Percentiles rank a stretch among this genome's conserved stretches.
phyloP scores from a whole-genome alignment of 2,329 filamentous ascomycete genomes.

The Fusarium globosum region DNA sequence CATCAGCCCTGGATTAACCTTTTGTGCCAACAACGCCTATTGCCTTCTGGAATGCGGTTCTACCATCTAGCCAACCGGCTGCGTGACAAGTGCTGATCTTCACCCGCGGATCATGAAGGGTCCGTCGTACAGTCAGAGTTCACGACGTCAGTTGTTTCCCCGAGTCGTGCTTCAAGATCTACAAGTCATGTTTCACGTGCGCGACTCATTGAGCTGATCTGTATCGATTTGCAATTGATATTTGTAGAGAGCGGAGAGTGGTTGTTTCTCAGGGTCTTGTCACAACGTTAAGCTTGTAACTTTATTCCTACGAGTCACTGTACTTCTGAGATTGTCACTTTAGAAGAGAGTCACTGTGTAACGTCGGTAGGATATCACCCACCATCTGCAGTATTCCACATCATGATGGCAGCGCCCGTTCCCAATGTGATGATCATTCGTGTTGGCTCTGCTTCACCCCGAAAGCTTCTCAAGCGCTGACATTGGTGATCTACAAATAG shows the following conservation, averaged over 20 bases:
- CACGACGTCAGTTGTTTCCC: constrained; percentile 25
- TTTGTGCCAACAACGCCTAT: not conserved
- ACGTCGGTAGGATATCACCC: not conserved
- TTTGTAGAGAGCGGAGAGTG: not conserved
- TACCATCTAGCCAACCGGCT: constrained; percentile 10
- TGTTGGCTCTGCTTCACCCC: not conserved
- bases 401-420: not conserved
- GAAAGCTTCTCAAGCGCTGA: not conserved
- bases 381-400: not conserved
- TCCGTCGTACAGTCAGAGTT: constrained; percentile 5
- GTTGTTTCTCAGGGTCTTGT: not conserved
- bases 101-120: constrained; percentile 16
- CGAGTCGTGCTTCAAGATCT: constrained; percentile 29
- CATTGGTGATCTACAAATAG: not conserved
- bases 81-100: constrained; percentile 18
- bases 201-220: constrained; percentile 6
- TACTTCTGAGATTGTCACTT: not conserved
- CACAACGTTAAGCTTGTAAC: constrained; percentile 15
- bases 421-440: not conserved
- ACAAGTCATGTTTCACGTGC: constrained; percentile 8
- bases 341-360: not conserved
- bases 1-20: constrained; percentile 13
- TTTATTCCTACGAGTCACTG: constrained; percentile 2
- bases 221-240: not conserved
- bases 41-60: constrained; percentile 30